These are phyloP conservation scores for Boletus barrowsii DNA, from an alignment of 768 basidiomycete genomes.

Conservation along the genomic window DNA sequence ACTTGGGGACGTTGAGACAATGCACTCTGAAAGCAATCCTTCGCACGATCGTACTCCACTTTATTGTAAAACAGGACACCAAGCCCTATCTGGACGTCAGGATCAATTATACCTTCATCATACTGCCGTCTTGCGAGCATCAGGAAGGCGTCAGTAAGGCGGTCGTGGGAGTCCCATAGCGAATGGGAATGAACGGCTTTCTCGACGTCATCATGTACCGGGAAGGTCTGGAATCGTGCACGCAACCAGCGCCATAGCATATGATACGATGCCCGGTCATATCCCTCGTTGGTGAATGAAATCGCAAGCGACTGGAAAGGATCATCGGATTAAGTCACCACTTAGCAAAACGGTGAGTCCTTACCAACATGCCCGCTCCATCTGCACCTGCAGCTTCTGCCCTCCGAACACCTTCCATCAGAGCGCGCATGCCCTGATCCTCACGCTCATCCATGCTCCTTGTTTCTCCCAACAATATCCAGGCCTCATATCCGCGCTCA, in stretches of 20 bases:
- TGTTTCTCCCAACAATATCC: slow-evolving; percentile 89
- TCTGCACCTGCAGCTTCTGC: slow-evolving; percentile 63
- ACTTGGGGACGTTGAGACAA: slow-evolving; percentile 74
- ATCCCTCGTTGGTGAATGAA: slow-evolving; percentile 92
- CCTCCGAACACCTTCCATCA: slow-evolving; percentile 65
- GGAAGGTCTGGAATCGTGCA: slow-evolving; percentile 57
- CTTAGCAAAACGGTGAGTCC: slow-evolving; percentile 21
- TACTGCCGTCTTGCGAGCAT: slow-evolving; percentile 82
- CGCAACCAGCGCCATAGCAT: slow-evolving; percentile 85
- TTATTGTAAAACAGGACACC: slow-evolving; percentile 92
- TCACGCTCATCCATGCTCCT: slow-evolving; percentile 89
- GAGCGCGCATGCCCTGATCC: slow-evolving; percentile 75
- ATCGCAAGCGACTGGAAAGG: slow-evolving; percentile 80
- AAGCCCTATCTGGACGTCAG: slow-evolving; percentile 90
- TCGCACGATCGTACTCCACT: slow-evolving; percentile 80
- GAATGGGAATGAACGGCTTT: slow-evolving; percentile 53
- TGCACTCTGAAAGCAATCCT: slow-evolving; percentile 93
- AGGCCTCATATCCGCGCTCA: slow-evolving; percentile 82
- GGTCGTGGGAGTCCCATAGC: slow-evolving; percentile 79
- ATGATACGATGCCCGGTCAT: slow-evolving; percentile 80
- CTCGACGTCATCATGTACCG: slow-evolving; percentile 53
- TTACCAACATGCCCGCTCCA: slow-evolving; percentile 73
- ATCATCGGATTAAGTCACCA: slow-evolving; percentile 9
- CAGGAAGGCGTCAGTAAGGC: slow-evolving; percentile 82
- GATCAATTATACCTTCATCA: slow-evolving; percentile 63